A percentile compares a stretch with the other conserved stretches of the same genome.
Evolutionary conservation across 2,329 filamentous ascomycete species (phyloP).

Genomic region (Nigrospora oryzae): DNA sequence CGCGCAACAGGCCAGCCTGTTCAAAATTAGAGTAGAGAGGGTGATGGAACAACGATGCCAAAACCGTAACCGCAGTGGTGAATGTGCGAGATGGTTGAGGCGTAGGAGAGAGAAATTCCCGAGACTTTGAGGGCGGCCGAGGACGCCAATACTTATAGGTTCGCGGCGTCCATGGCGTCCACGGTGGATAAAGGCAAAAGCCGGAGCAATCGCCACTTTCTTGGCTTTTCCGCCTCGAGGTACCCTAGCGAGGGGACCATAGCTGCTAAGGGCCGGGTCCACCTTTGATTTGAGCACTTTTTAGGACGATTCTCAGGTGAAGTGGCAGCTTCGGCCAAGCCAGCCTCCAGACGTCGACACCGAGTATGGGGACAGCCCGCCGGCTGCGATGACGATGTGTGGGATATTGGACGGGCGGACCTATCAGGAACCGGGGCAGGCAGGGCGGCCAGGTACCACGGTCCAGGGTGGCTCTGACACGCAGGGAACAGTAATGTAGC

Average conservation of each 20-base stretch:
- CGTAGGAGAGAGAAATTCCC: conserved; percentile 1
- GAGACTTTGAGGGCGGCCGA: not conserved
- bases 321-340: conserved; percentile 2
- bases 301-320: conserved; percentile 4
- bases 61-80: conserved; percentile 4
- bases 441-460: too few relatives aligned
- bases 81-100: conserved; percentile 6
- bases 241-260: not conserved
- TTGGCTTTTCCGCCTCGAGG: conserved; percentile 1
- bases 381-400: not conserved
- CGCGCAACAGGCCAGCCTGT: conserved; percentile 19
- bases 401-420: conserved; percentile 12
- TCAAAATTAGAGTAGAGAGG: conserved; percentile 9
- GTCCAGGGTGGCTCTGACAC: conserved; percentile 10
- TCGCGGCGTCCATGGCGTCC: not conserved
- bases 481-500: conserved; percentile 9
- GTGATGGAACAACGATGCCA: conserved; percentile 5
- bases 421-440: conserved; percentile 8
- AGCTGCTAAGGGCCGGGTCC: not conserved
- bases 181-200: not conserved
- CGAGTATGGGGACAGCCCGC: not conserved
- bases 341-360: not conserved
- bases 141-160: conserved; percentile 2
- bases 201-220: not conserved
- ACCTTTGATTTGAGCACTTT: not conserved